phyloP scores from a whole-genome alignment of 495 filamentous ascomycete species.

The Hypoxylon perforatum region DNA sequence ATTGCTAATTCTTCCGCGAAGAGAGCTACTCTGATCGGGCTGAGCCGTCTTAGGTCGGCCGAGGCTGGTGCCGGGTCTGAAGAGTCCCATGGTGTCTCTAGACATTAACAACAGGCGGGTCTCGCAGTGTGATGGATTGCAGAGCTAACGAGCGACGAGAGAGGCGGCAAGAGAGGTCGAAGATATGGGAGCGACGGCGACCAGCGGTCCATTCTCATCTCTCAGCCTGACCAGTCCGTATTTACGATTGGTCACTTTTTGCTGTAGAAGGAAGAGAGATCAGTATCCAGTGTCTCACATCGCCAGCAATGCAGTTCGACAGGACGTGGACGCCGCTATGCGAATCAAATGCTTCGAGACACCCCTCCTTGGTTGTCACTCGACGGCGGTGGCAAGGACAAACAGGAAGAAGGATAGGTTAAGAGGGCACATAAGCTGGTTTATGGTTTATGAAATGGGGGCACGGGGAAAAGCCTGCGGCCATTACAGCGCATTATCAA shows the following conservation, averaged over 20 bases:
- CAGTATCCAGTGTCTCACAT: constrained; percentile 40
- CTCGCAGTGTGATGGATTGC: constrained; percentile 27
- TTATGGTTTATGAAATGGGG: constrained; percentile 38
- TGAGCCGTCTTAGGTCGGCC: constrained; percentile 54
- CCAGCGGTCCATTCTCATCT: constrained; percentile 37
- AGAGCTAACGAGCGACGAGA: constrained; percentile 33
- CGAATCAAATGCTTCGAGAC: constrained; percentile 37
- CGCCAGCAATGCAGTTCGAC: constrained; percentile 48
- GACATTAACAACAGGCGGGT: constrained; percentile 1
- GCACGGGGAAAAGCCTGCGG: constrained; percentile 14
- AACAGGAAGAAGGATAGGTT: constrained; percentile 36
- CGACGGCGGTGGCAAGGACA: constrained; percentile 32
- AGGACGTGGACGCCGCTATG: constrained; percentile 33
- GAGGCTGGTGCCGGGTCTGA: constrained; percentile 52
- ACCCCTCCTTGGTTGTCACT: constrained; percentile 30
- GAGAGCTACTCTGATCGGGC: constrained; percentile 45
- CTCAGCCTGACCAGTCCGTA: constrained; percentile 16
- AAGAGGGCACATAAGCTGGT: constrained; percentile 27
- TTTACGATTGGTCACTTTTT: constrained; percentile 20
- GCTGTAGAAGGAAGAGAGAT: constrained; percentile 28
- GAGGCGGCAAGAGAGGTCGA: constrained; percentile 26
- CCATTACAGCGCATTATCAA: constrained; percentile 35
- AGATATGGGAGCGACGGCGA: constrained; percentile 33
- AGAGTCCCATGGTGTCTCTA: constrained; percentile 44
- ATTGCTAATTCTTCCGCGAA: constrained; percentile 63